Evolutionary conservation across 441 rosid genomes (phyloP).

Genomic region (Theobroma grandiflorum): DNA sequence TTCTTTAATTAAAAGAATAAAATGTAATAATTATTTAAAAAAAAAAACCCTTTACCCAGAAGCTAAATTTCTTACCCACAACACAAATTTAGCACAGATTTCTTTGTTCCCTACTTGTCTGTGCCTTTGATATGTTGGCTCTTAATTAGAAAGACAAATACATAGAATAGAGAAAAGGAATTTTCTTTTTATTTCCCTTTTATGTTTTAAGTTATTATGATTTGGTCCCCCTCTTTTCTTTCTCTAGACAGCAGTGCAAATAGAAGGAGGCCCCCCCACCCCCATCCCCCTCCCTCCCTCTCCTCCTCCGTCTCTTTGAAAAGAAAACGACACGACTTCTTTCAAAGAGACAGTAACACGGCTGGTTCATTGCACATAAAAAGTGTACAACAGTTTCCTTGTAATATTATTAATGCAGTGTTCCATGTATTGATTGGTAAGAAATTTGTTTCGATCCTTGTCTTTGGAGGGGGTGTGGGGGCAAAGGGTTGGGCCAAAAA

Average conservation of each 20-base stretch:
- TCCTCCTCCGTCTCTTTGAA: neutral
- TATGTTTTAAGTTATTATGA: neutral
- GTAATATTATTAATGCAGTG: neutral
- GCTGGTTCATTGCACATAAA: constrained; percentile 32
- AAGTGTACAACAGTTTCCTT: neutral
- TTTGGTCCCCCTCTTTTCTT: neutral
- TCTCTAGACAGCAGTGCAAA: neutral
- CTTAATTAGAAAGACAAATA: neutral
- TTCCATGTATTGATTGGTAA: neutral
- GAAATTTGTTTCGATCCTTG: neutral
- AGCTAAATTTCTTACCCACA: neutral
- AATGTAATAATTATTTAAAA: too few species aligned
- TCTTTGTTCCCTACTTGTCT: neutral
- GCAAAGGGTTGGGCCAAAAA: neutral
- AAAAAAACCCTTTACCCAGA: too few species aligned
- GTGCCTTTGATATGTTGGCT: neutral
- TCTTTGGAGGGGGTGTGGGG: neutral
- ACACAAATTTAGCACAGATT: neutral
- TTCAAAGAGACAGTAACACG: constrained; percentile 6
- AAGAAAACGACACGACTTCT: constrained; percentile 29
- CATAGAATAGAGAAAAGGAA: neutral
- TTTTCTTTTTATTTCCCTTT: neutral
- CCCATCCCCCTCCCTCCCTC: too few species aligned
- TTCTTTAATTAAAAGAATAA: too few species aligned
- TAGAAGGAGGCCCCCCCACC: too few species aligned